Evolutionary conservation across 1,284 basidiomycete species (phyloP), one percentile per base, ranked within the genome.

Genomic region (Sporisorium iseilematis-ciliati): DNA sequence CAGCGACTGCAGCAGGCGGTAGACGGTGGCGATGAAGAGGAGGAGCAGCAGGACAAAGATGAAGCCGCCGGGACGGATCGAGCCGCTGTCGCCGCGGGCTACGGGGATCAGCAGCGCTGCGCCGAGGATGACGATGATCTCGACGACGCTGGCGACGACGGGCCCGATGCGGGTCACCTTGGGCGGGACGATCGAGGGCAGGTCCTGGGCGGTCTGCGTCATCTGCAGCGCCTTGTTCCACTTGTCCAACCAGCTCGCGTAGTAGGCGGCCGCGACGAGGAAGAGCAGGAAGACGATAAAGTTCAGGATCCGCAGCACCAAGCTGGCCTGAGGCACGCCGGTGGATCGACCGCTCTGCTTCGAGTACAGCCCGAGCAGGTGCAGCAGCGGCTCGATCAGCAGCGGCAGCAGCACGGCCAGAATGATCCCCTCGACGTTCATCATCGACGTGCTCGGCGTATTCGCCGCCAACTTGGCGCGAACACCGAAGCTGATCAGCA

Each of bases 201-300:
- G 29, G n/a, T 69, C 63, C 33, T 75, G 70, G 0, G 71, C 67
- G 11, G 63, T 74, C 43, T 71, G 57, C 3, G 65, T 74, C 58
- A 66, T 41, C 46, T 66, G 57, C 7, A 79, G 49, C 5, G 70
- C 71, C 2, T 57, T 59, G 31, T 79, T 57, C 77, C 77, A 77
- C 41, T 61, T 52, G 16, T 62, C 57, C 26, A 79, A 21, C 65
- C 69, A 79, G 33, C 38, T 58, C 2, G 66, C 77, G 11, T 59
- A 68, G 51, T 79, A 77, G 0, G 75, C 71, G 3, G 65, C 63
- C 2, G 59, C 62, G 18, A 79, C 67, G 18, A 71, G 26, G 62
- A 73, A 78, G n/a, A 79, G 75, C 3, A 79, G 6, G 25, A 79
- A 75, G 38, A 72, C 77, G 57, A 79, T 50, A 29, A 79, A 50